Evolutionary conservation across 805 yeast genomes (phyloP).

Genomic region (Lipomyces mesembrius): DNA sequence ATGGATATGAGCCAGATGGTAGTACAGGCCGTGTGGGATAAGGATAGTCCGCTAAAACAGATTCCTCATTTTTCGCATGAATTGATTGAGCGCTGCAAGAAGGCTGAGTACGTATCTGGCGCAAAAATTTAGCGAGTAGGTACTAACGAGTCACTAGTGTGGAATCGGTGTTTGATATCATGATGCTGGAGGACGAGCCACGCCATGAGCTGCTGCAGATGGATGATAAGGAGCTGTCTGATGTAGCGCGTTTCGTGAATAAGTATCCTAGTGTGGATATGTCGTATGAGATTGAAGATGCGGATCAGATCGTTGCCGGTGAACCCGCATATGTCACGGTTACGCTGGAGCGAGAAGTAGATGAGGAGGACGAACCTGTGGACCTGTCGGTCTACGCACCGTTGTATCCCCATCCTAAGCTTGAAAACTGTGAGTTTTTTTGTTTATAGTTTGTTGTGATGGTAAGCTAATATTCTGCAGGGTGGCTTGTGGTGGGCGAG

Average conservation of each 20-base stretch:
- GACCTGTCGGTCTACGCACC: conserved; percentile 64
- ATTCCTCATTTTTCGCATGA: conserved; percentile 66
- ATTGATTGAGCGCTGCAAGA: conserved; percentile 59
- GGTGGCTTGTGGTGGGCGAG: conserved; percentile 93
- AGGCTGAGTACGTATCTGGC: conserved; percentile 41
- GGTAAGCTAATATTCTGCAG: conserved; percentile 39
- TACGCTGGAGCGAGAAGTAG: conserved; percentile 51
- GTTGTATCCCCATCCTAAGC: conserved; percentile 62
- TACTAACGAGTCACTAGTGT: conserved; percentile 50
- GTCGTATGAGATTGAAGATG: conserved; percentile 55
- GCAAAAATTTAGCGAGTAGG: not conserved
- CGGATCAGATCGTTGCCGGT: conserved; percentile 51
- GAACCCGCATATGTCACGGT: conserved; percentile 54
- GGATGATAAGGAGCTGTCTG: conserved; percentile 54
- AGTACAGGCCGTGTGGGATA: conserved; percentile 83
- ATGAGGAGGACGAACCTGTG: conserved; percentile 69
- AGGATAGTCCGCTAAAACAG: conserved; percentile 78
- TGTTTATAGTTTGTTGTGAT: not conserved
- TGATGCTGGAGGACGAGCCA: conserved; percentile 70
- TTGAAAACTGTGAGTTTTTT: conserved; percentile 53
- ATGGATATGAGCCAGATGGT: conserved; percentile 91
- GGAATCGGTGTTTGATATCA: conserved; percentile 77
- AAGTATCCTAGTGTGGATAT: conserved; percentile 83
- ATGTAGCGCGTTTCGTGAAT: conserved; percentile 87
- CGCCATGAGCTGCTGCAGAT: conserved; percentile 64